phyloP scores from a whole-genome alignment of 306 rosid genomes.

The Rosa lucieae region DNA sequence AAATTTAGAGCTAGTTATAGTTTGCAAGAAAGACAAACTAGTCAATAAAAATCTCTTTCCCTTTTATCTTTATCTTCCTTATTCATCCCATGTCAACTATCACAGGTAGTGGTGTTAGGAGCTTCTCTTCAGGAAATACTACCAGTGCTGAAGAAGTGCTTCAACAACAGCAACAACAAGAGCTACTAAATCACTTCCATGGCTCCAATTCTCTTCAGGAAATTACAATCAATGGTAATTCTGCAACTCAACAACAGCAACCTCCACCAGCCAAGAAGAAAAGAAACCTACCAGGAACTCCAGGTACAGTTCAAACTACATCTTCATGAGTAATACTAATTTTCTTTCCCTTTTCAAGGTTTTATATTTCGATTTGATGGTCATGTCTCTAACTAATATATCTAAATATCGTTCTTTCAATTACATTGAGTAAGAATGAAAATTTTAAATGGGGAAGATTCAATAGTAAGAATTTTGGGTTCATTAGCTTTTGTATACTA shows the following conservation, averaged over 20 bases:
- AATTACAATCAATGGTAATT: conserved; percentile 44
- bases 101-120: conserved; percentile 65
- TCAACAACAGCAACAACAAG: conserved; percentile 31
- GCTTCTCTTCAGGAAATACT: conserved; percentile 67
- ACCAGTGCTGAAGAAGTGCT: conserved; percentile 20
- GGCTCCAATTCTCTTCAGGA: conserved; percentile 50
- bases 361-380: not conserved
- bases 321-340: not conserved
- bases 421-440: not conserved
- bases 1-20: conserved; percentile 7
- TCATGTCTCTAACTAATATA: not conserved
- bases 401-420: not conserved
- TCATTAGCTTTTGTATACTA: not conserved
- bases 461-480: not conserved
- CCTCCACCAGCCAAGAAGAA: conserved; percentile 62
- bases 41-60: conserved; percentile 20
- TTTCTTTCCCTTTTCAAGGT: not conserved
- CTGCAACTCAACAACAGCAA: conserved; percentile 39
- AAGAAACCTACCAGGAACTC: conserved; percentile 88
- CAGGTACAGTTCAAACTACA: conserved; percentile 44
- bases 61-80: conserved; percentile 20
- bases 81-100: conserved; percentile 64
- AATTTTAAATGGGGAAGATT: not conserved
- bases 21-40: conserved; percentile 17
- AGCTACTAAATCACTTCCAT: conserved; percentile 42